phyloP scores from a whole-genome alignment of 106 monocot genomes.

The Dendrobium officinale region DNA sequence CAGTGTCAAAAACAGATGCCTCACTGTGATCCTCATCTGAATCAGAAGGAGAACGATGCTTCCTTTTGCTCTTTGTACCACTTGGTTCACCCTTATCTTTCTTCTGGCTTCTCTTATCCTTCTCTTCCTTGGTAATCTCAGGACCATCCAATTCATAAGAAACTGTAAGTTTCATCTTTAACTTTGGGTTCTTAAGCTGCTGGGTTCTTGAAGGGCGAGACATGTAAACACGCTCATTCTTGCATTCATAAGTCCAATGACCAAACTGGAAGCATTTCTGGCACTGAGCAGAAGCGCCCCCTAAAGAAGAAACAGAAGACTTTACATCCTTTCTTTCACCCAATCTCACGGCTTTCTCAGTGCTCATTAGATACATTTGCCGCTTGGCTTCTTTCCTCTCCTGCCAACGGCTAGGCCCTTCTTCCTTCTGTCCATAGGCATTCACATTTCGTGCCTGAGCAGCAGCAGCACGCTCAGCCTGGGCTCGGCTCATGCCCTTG shows the following conservation, averaged over 20 bases:
- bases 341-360: constrained; percentile 87
- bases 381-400: constrained; percentile 94
- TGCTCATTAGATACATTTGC: constrained; percentile 99
- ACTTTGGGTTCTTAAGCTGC: constrained; percentile 77
- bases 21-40: constrained; percentile 49
- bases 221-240: constrained; percentile 93
- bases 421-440: constrained; percentile 99
- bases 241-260: constrained; percentile 98
- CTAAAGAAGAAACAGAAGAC: constrained; percentile 23
- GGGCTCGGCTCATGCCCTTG: constrained; percentile 88
- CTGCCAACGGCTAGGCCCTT: constrained; percentile 97
- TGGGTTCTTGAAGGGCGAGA: constrained; percentile 84
- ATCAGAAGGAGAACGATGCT: constrained; percentile 42
- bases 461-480: constrained; percentile 86
- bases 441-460: constrained; percentile 89
- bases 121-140: constrained; percentile 28
- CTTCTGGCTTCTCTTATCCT: constrained; percentile 14
- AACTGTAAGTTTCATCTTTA: constrained; percentile 44
- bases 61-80: constrained; percentile 62
- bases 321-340: constrained; percentile 79
- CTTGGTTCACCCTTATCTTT: constrained; percentile 24
- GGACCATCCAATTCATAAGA: constrained; percentile 67
- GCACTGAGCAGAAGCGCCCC: constrained; percentile 49
- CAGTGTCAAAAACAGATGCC: constrained; percentile 66
- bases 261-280: constrained; percentile 92